phyloP scores from a whole-genome alignment of 768 basidiomycete species.

The Favolaschia claudopus region DNA sequence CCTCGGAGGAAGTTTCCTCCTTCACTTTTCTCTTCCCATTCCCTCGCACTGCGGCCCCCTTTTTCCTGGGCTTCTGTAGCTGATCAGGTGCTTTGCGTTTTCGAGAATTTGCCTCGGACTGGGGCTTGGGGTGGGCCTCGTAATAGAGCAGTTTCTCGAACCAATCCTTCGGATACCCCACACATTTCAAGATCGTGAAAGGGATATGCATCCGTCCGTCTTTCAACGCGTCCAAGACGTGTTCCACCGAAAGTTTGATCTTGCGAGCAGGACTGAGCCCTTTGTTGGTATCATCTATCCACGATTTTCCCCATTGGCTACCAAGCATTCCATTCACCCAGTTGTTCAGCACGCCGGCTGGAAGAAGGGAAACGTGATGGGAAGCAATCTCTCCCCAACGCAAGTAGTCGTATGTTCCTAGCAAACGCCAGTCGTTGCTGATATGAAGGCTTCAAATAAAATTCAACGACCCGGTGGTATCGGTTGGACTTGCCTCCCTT shows the following conservation, averaged over 20 bases:
- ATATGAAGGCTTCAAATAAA: background rate
- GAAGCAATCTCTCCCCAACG: constrained; percentile 23
- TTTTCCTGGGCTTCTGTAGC: background rate
- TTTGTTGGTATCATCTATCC: constrained; percentile 2
- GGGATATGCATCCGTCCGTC: constrained; percentile 27
- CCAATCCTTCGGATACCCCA: constrained; percentile 30
- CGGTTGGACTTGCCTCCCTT: constrained; percentile 12
- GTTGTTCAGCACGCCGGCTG: background rate
- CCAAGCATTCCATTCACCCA: constrained; percentile 16
- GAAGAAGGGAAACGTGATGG: constrained; percentile 17
- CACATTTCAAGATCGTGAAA: constrained; percentile 29
- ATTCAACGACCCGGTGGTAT: background rate
- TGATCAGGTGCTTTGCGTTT: background rate
- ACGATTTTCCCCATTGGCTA: constrained; percentile 1
- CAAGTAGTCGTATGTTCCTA: constrained; percentile 18
- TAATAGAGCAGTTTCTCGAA: constrained; percentile 23
- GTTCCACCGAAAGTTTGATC: background rate
- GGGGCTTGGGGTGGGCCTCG: constrained; percentile 24
- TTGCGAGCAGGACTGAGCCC: background rate
- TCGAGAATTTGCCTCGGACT: background rate
- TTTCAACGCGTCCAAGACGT: constrained; percentile 18
- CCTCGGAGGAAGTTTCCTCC: background rate
- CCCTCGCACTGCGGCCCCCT: background rate
- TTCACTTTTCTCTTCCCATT: background rate
- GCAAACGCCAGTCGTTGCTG: constrained; percentile 20